Conservation (phyloP, 805 yeast genomes). For the Metschnikowia shivogae region DNA sequence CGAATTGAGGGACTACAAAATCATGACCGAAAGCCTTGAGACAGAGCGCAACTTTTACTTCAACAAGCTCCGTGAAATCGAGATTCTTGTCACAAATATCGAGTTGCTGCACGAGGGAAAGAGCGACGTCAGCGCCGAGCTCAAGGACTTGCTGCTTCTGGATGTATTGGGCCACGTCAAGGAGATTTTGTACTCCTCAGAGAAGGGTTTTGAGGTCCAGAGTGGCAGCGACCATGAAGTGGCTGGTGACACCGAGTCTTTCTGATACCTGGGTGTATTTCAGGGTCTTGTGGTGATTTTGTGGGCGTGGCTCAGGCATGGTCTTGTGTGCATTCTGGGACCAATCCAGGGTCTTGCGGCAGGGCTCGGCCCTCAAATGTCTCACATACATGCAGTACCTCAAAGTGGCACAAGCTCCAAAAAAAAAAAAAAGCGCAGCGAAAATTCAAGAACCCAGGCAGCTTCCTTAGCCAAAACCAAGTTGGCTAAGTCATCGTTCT, state of each 20-base stretch:
- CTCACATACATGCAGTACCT: slow-evolving; percentile 1
- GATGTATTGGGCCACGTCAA: slow-evolving; percentile 54
- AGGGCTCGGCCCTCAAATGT: slow-evolving; percentile 4
- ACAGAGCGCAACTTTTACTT: slow-evolving; percentile 89
- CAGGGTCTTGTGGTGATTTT: too few species aligned
- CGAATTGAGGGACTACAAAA: slow-evolving; percentile 54
- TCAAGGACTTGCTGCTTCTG: slow-evolving; percentile 21
- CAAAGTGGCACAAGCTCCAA: not conserved
- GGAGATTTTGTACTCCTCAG: slow-evolving; percentile 72
- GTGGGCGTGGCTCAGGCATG: too few species aligned
- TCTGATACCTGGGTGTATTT: slow-evolving; percentile 4
- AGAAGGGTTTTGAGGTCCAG: slow-evolving; percentile 70
- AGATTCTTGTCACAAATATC: slow-evolving; percentile 63
- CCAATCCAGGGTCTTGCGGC: not conserved
- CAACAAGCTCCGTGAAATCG: slow-evolving; percentile 84
- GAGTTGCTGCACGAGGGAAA: slow-evolving; percentile 19
- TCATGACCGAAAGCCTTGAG: slow-evolving; percentile 62
- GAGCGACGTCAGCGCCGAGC: slow-evolving; percentile 38
- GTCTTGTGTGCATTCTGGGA: too few species aligned
- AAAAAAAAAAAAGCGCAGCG: slow-evolving; percentile 1
- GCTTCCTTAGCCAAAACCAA: not conserved
- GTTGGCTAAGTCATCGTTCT: not conserved
- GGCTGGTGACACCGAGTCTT: slow-evolving; percentile 20
- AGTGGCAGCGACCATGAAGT: slow-evolving; percentile 3
- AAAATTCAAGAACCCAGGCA: slow-evolving; percentile 1